Evolutionary conservation across 345 rosid genomes (phyloP).

Genomic region (Syzygium jambos): DNA sequence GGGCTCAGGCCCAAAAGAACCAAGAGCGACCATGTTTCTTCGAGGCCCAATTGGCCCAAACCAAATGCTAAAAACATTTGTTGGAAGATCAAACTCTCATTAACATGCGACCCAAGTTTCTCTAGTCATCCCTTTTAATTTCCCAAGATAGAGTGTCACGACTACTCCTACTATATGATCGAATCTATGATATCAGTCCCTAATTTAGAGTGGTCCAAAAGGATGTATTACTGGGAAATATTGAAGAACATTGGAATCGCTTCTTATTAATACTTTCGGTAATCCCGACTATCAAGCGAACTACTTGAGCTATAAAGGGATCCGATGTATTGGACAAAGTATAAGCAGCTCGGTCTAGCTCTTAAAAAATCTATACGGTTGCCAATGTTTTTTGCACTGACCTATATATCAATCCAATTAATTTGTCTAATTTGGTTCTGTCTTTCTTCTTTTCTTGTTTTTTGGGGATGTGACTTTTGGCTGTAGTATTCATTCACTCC

Average conservation of each 20-base stretch:
- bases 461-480: not conserved
- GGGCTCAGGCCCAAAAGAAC: not conserved
- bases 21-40: not conserved
- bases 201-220: not conserved
- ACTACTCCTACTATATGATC: not conserved
- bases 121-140: not conserved
- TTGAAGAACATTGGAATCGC: not conserved
- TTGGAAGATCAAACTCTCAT: not conserved
- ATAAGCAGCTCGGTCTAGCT: not conserved
- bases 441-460: not conserved
- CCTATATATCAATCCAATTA: not conserved
- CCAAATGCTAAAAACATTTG: not conserved
- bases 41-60: not conserved
- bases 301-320: accelerated
- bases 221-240: not conserved
- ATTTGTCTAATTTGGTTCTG: not conserved
- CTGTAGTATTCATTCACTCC: not conserved
- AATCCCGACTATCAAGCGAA: not conserved
- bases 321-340: not conserved
- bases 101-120: not conserved
- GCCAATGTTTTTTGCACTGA: not conserved
- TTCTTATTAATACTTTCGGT: not conserved
- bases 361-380: not conserved
- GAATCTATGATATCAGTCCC: not conserved
- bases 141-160: not conserved